Base-by-base conservation (phyloP, 495 filamentous ascomycete species). In the Neurospora pannonica region DNA sequence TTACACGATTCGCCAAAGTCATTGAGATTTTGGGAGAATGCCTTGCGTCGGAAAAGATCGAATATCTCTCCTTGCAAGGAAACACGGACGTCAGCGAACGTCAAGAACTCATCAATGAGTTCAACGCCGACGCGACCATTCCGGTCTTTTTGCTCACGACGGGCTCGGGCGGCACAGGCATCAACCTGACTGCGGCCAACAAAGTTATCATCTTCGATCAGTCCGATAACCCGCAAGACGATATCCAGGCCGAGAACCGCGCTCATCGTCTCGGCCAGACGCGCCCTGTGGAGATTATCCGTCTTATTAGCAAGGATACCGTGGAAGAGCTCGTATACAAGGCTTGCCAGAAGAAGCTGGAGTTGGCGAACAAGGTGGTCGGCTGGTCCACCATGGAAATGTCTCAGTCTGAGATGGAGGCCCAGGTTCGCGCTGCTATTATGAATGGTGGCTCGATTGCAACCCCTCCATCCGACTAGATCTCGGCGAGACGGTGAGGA, bases 161-260 rank as follows among this genome's bases (percentile, higher is more conserved):
- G 8, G 95, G 93, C 74, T 94, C 96, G 10, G 96, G 96, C 24
- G 96, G 96, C 42, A 94, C 95, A 4, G 96, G 96, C 19, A 97
- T 99, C 83, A 99, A 99, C 82, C 81, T 99, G 39, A 93, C 94
- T 15, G 93, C 91, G 54, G 97, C 96, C 4, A 98, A 98, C 84
- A 98, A 97, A 85, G 95, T 99, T 74, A 89, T 99, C 81, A 95
- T 99, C 78, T 98, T 98, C 79, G 96, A 99, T 82, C 93, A 92
- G 71, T 91, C 89, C 38, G 98, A 98, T 82, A 99, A 99, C 77
- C 96, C 96, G 0, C 96, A 99, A 81, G 94, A 98, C 73, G 96
- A 99, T 79, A 88, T 96, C 1, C 96, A 99, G 81, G 96, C 96
- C 0, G 95, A 97, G 83, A 98, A 99, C 79, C 92, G 96, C 24